A percentile compares a stretch with the other conserved stretches of the same genome.
Conservation (phyloP, 805 yeast genomes). For the Candida arabinofermentans region DNA sequence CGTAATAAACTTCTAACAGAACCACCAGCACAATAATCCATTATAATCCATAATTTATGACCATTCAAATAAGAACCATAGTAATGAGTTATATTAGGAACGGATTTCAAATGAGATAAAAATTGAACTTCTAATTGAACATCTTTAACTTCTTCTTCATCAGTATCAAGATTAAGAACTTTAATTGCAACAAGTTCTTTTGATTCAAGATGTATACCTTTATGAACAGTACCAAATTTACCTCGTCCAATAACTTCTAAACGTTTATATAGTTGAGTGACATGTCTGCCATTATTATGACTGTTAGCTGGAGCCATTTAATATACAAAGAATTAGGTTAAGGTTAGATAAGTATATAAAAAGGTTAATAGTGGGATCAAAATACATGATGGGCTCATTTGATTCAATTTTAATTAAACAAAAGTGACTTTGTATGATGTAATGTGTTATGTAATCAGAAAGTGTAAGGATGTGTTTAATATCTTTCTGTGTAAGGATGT, state of each 20-base stretch:
- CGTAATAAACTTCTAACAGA: constrained; percentile 78
- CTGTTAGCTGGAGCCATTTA: neutral
- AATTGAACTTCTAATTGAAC: constrained; percentile 92
- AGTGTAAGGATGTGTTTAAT: no score
- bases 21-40: constrained; percentile 98
- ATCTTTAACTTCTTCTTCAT: constrained; percentile 90
- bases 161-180: constrained; percentile 86
- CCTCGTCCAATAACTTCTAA: constrained; percentile 95
- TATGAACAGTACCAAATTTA: constrained; percentile 94
- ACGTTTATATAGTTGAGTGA: constrained; percentile 53
- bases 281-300: constrained; percentile 9
- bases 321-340: no score
- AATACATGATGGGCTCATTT: no score
- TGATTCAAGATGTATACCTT: constrained; percentile 68
- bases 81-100: constrained; percentile 91
- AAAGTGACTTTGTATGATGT: no score
- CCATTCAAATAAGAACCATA: constrained; percentile 85
- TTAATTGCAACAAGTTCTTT: constrained; percentile 87
- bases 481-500: no score
- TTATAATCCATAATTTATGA: constrained; percentile 92
- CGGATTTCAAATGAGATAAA: constrained; percentile 72
- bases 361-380: no score
- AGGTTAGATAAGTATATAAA: no score
- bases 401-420: no score
- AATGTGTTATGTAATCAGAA: no score